Base-by-base conservation (phyloP, 1,284 basidiomycete species). In the Puccinia polysora region DNA sequence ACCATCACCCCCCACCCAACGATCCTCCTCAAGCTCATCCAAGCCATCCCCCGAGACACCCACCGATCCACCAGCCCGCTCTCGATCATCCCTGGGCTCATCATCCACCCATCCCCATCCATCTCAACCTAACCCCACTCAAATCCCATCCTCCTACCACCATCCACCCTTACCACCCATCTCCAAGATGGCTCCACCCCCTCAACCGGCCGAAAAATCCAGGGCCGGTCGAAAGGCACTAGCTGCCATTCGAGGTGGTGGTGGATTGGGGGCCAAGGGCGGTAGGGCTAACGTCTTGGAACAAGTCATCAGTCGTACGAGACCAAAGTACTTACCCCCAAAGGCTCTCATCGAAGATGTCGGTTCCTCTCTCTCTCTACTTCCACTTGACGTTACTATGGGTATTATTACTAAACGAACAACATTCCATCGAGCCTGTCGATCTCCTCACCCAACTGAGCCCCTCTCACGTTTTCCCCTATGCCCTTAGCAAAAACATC, bases 281-380 rank as follows among this genome's bases (percentile, higher is more conserved):
- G 34, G 43, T 18, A 63, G 58, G 40, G 73, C 76, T 23, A 75
- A 75, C 0, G 34, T 75, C 8, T 70, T 79, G 64, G 74, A 77
- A 59, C 75, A 76, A 67, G 73, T 77, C 15, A 68, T 79, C 0
- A 75, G 74, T 4, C 73, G 76, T 38, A 79, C 78, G 5, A 60
- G 78, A 15, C 78, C 74, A 40, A 73, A 75, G 7, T 74, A 78
- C 38, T 52, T 79, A 25, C 78, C 78, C 4, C 78, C 78, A 0
- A 79, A 79, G 36, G 32, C 52, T 0, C 64, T 70, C 7, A 71
- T 76, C 45, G 77, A 79, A 49, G 78, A 79, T 74, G 76, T 75
- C 12, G 45, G 74, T 63, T n/a, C 30, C 50, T 43, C 5, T 10
- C 8, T 15, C 15, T 36, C 36, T 23, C 8, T 20, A 23, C 49